These are phyloP conservation scores for Globisporangium carolinianum DNA, from an alignment of 352 stramenopile genomes.

Conservation along the genomic window DNA sequence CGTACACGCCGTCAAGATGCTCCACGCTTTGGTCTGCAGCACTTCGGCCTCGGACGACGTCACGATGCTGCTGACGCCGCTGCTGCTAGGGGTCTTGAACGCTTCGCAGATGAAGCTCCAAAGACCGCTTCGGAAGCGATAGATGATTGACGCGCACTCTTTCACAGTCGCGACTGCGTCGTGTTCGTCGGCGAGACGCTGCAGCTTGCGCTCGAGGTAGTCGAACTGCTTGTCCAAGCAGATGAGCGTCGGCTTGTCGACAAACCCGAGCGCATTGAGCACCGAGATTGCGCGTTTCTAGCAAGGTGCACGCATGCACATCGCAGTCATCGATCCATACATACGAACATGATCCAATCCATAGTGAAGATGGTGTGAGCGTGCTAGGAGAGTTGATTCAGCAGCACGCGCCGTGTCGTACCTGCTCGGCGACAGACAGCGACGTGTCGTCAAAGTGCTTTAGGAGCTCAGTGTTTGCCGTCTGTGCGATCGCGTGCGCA, in stretches of 20 bases:
- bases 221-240: constrained; percentile 68
- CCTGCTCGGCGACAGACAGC: constrained; percentile 51
- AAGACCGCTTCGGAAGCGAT: constrained; percentile 56
- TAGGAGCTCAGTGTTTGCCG: constrained; percentile 56
- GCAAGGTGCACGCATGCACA: neutral
- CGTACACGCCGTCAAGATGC: constrained; percentile 42
- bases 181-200: constrained; percentile 18
- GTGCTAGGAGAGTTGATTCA: neutral
- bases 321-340: neutral
- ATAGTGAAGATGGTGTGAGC: neutral
- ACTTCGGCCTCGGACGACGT: constrained; percentile 60
- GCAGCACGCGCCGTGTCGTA: constrained; percentile 6
- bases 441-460: constrained; percentile 55
- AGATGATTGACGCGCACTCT: constrained; percentile 45
- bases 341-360: neutral
- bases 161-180: constrained; percentile 35
- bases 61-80: constrained; percentile 18
- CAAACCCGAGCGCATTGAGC: constrained; percentile 44
- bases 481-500: constrained; percentile 50
- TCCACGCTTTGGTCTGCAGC: constrained; percentile 56
- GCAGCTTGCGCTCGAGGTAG: constrained; percentile 47
- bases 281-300: constrained; percentile 57
- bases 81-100: constrained; percentile 42
- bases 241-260: constrained; percentile 56
- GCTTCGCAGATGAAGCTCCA: constrained; percentile 73